phyloP scores from a whole-genome alignment of 2,329 filamentous ascomycete genomes.

The Grosmannia huntii region DNA sequence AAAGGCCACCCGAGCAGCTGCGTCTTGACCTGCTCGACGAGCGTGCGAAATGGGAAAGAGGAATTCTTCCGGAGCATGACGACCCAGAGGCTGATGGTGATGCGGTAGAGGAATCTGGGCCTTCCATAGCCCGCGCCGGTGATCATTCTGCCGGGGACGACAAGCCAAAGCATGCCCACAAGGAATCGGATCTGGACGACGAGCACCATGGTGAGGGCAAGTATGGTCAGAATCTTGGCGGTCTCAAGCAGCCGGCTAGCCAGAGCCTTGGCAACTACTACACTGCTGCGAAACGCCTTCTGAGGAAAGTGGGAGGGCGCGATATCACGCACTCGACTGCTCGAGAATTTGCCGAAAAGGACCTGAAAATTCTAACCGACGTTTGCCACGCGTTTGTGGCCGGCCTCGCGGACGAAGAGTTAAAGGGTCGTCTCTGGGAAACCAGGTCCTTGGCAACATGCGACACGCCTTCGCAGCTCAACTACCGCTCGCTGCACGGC shows the following conservation, averaged over 20 bases:
- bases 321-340: constrained; percentile 37
- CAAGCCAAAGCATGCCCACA: constrained; percentile 2
- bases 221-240: constrained; percentile 6
- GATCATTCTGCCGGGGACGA: not conserved
- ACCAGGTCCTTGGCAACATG: constrained; percentile 35
- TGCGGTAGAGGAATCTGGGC: constrained; percentile 10
- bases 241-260: constrained; percentile 28
- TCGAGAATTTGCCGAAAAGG: constrained; percentile 26
- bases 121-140: not conserved
- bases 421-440: constrained; percentile 30
- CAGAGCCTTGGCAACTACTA: constrained; percentile 35
- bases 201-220: constrained; percentile 5
- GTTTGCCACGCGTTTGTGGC: constrained; percentile 40
- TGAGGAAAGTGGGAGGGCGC: constrained; percentile 34
- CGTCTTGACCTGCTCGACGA: constrained; percentile 49
- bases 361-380: constrained; percentile 36
- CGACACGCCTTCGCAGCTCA: constrained; percentile 14
- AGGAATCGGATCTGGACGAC: constrained; percentile 5
- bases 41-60: constrained; percentile 59
- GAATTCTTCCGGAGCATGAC: constrained; percentile 26
- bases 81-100: constrained; percentile 21
- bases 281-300: constrained; percentile 31
- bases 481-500: constrained; percentile 37
- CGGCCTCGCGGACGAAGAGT: constrained; percentile 34
- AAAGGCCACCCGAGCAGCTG: constrained; percentile 51